Percentiles rank a stretch among this genome's conserved stretches.
phyloP scores from a whole-genome alignment of 1,139 yeast genomes.

The Barnettozyma hawaiiensis region DNA sequence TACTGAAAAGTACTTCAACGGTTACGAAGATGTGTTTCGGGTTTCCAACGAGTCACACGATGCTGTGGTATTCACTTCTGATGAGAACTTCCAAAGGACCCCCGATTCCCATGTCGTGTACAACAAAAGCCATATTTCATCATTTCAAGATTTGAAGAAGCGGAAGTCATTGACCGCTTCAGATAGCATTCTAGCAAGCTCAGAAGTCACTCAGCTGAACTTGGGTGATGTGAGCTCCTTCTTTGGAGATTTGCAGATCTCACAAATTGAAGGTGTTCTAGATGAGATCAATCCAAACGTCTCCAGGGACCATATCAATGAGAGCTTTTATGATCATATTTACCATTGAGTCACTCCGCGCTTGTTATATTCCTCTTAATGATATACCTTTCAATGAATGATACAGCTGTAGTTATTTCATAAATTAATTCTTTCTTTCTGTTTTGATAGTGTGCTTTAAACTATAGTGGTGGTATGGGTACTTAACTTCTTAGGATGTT shows the following conservation, averaged over 20 bases:
- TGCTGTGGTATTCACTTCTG: not conserved
- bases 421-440: no score
- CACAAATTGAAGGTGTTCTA: conserved; percentile 1
- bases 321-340: not conserved
- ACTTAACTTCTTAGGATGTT: no score
- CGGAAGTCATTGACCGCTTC: not conserved
- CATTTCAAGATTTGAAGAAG: not conserved
- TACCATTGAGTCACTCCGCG: not conserved
- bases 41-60: conserved; percentile 27
- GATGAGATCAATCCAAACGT: not conserved
- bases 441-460: no score
- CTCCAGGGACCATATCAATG: not conserved
- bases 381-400: not conserved
- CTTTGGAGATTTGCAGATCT: conserved; percentile 3
- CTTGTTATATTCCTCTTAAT: not conserved
- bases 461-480: no score
- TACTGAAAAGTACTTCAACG: not conserved
- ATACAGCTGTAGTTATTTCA: no score
- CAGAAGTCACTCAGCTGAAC: conserved; percentile 3
- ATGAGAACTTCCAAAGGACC: not conserved
- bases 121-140: not conserved
- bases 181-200: not conserved
- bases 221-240: conserved; percentile 3
- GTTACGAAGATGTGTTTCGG: conserved; percentile 36
- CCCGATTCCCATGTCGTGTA: not conserved